Evolutionary conservation across 73 alveolate genomes (phyloP).

Genomic region (Paramecium tetraurelia): DNA sequence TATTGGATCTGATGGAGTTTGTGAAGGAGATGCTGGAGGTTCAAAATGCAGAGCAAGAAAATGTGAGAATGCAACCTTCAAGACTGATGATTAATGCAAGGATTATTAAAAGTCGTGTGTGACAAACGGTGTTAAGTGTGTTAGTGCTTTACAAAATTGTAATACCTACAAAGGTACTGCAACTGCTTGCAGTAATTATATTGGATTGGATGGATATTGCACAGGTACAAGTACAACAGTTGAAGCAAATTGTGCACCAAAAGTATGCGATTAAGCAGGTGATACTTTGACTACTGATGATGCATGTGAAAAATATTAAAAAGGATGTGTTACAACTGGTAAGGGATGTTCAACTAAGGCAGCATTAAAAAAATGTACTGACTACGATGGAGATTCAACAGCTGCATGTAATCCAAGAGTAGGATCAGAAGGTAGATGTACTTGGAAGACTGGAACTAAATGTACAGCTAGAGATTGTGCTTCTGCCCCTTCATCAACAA

Average conservation of each 20-base stretch:
- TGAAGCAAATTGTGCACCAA: not conserved
- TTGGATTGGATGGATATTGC: constrained; percentile 44
- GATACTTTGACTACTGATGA: not conserved
- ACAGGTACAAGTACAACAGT: not conserved
- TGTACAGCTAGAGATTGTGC: not conserved
- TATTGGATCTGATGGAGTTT: constrained; percentile 47
- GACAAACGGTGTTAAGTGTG: not conserved
- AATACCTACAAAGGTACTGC: not conserved
- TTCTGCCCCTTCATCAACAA: not conserved
- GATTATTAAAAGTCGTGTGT: not conserved
- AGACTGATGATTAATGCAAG: not conserved
- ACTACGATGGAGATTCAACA: not conserved
- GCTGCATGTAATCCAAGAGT: not conserved
- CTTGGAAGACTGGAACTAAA: not conserved
- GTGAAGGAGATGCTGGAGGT: constrained; percentile 48
- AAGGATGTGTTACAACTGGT: constrained; percentile 24
- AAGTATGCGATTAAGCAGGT: not conserved
- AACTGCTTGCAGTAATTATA: not conserved
- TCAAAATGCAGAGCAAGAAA: not conserved
- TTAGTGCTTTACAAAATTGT: not conserved
- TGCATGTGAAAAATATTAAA: not conserved
- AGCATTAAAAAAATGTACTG: not conserved
- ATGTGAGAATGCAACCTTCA: not conserved
- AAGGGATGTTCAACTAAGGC: not conserved
- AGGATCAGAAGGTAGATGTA: constrained; percentile 37